phyloP scores from a whole-genome alignment of 108 stramenopile species.

The Conticribra guillardii region DNA sequence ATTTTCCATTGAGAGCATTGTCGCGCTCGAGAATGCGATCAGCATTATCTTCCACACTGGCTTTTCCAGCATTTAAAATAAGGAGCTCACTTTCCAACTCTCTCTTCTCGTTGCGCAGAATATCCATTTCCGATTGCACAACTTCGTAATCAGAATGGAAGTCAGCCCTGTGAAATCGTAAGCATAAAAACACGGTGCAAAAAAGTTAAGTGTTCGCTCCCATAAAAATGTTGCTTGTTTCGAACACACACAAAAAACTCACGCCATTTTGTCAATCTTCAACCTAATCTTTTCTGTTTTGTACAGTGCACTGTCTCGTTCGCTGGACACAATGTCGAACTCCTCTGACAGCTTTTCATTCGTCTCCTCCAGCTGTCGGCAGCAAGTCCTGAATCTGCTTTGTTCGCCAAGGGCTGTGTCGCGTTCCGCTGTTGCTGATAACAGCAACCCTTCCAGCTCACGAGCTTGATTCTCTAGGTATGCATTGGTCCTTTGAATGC shows the following conservation, averaged over 20 bases:
- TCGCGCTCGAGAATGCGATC: slow-evolving; percentile 42
- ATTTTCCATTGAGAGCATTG: slow-evolving; percentile 22
- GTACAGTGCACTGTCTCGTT: slow-evolving; percentile 13
- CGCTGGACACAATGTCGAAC: slow-evolving; percentile 2
- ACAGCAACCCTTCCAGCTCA: slow-evolving; percentile 21
- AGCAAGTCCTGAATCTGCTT: not conserved
- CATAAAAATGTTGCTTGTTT: not conserved
- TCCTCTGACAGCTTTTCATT: slow-evolving; percentile 11
- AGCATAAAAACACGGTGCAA: too few relatives aligned
- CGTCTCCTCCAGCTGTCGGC: slow-evolving; percentile 6
- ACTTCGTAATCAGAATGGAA: slow-evolving; percentile 41
- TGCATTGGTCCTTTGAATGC: not conserved
- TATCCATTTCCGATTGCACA: slow-evolving; percentile 22
- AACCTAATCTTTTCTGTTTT: slow-evolving; percentile 18
- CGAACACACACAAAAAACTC: not conserved
- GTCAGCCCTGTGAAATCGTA: slow-evolving; percentile 25
- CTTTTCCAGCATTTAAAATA: slow-evolving; percentile 41
- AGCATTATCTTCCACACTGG: slow-evolving; percentile 40
- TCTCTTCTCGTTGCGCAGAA: slow-evolving; percentile 23
- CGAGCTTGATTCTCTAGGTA: slow-evolving; percentile 12
- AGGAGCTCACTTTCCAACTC: slow-evolving; percentile 25
- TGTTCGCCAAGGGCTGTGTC: slow-evolving; percentile 8
- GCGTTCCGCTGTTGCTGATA: slow-evolving; percentile 14
- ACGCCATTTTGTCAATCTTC: slow-evolving; percentile 29
- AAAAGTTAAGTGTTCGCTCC: not conserved